phyloP scores from a whole-genome alignment of 192 early-diverging fungal species.

The Mortierella claussenii region DNA sequence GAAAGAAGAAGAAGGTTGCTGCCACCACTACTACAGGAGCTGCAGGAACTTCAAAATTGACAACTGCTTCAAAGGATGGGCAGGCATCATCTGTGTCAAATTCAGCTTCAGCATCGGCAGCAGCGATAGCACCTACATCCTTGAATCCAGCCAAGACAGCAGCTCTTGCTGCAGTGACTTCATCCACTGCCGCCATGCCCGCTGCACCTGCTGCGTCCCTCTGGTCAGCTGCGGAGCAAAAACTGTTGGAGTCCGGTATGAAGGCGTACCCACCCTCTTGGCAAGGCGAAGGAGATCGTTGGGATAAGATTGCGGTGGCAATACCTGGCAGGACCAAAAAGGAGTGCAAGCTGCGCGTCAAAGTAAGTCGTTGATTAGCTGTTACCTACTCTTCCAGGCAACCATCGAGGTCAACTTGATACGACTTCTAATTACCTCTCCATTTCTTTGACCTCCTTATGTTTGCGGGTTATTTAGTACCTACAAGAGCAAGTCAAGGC shows the following conservation, averaged over 20 bases:
- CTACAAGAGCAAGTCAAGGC: slow-evolving; percentile 61
- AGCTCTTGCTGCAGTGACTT: slow-evolving; percentile 19
- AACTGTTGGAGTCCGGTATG: slow-evolving; percentile 65
- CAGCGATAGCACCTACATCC: slow-evolving; percentile 8
- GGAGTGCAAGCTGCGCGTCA: slow-evolving; percentile 72
- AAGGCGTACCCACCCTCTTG: slow-evolving; percentile 66
- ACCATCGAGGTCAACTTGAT: too few species aligned
- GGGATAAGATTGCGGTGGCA: slow-evolving; percentile 69
- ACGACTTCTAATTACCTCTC: too few species aligned
- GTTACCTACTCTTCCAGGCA: too few species aligned
- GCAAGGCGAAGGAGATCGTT: slow-evolving; percentile 68
- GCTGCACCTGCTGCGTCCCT: slow-evolving; percentile 36
- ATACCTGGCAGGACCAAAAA: slow-evolving; percentile 71
- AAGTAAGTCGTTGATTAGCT: slow-evolving; percentile 47
- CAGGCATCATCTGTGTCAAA: not conserved
- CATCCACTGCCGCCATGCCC: slow-evolving; percentile 16
- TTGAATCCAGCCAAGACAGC: slow-evolving; percentile 14
- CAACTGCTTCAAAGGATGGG: not conserved
- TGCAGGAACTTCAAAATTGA: not conserved
- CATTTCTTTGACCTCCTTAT: too few species aligned
- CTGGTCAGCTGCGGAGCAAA: slow-evolving; percentile 67
- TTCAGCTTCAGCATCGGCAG: not conserved
- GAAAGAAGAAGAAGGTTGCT: slow-evolving; percentile 10
- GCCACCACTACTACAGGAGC: not conserved
- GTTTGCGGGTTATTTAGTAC: too few species aligned